Conservation (phyloP, 2,329 filamentous ascomycete species). For the Trichoderma pleuroti region DNA sequence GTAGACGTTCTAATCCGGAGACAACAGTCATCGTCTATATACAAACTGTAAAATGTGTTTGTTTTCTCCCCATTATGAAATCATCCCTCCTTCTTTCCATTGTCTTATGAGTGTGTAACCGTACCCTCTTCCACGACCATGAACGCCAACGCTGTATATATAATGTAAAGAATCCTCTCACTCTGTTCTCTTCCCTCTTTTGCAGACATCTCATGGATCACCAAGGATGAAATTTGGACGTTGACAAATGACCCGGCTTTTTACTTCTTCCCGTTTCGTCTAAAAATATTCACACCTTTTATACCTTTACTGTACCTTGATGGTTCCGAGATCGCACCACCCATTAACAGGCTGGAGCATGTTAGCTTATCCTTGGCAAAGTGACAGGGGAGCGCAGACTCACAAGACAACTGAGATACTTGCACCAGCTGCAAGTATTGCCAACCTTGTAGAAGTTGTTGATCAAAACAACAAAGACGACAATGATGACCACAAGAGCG, state of each 20-base stretch:
- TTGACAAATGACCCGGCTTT: neutral
- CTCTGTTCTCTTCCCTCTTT: slow-evolving; percentile 13
- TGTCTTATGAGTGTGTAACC: neutral
- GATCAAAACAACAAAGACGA: slow-evolving; percentile 81
- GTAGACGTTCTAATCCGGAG: neutral
- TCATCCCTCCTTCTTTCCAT: neutral
- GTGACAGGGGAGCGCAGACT: slow-evolving; percentile 45
- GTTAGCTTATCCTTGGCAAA: slow-evolving; percentile 24
- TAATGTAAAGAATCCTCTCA: slow-evolving; percentile 21
- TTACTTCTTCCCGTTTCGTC: neutral
- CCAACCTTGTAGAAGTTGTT: slow-evolving; percentile 86
- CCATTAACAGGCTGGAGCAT: slow-evolving; percentile 55
- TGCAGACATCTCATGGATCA: neutral
- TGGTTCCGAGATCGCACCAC: slow-evolving; percentile 59
- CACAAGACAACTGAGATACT: slow-evolving; percentile 89
- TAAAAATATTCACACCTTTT: neutral
- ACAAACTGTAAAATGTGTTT: slow-evolving; percentile 17
- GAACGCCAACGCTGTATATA: slow-evolving; percentile 37
- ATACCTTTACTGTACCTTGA: slow-evolving; percentile 22
- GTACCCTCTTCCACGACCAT: slow-evolving; percentile 3
- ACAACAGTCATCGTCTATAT: neutral
- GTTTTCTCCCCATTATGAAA: slow-evolving; percentile 3
- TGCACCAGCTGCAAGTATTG: slow-evolving; percentile 84
- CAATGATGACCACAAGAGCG: slow-evolving; percentile 72
- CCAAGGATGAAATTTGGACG: neutral